Percentiles rank a stretch among this genome's conserved stretches.
Evolutionary conservation across 805 yeast species (phyloP).

Genomic region (Pichia nakasei): DNA sequence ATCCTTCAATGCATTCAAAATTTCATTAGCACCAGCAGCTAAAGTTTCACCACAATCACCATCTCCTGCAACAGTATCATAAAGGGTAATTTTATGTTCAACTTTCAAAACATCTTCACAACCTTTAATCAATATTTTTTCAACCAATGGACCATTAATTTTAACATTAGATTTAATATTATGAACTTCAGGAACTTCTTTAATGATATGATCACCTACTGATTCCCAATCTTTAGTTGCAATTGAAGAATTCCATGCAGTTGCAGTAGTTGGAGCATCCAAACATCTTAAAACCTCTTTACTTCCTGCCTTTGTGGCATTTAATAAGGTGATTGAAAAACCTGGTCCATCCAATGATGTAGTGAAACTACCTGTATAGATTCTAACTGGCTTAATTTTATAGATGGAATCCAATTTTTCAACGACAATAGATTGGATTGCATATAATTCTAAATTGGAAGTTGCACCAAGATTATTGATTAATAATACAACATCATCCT

Average conservation of each 20-base stretch:
- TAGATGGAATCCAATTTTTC: conserved; percentile 44
- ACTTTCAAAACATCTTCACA: conserved; percentile 45
- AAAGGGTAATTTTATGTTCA: conserved; percentile 80
- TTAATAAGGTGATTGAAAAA: conserved; percentile 74
- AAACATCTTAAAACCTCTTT: conserved; percentile 42
- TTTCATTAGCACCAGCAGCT: conserved; percentile 71
- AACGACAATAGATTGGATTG: conserved; percentile 55
- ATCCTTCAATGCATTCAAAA: conserved; percentile 42
- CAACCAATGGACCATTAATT: conserved; percentile 24
- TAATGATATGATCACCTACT: conserved; percentile 14
- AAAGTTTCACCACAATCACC: conserved; percentile 96
- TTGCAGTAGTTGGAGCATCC: conserved; percentile 68
- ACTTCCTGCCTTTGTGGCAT: conserved; percentile 48
- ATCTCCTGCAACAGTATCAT: conserved; percentile 88
- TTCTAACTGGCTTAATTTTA: conserved; percentile 54
- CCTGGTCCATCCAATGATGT: conserved; percentile 92
- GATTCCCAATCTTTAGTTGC: conserved; percentile 18
- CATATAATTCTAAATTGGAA: conserved; percentile 67
- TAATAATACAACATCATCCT: conserved; percentile 58
- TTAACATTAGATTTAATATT: conserved; percentile 17
- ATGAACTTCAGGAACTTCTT: conserved; percentile 19
- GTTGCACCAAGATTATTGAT: conserved; percentile 89
- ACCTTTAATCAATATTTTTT: conserved; percentile 34
- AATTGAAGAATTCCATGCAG: conserved; percentile 64
- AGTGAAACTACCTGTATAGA: conserved; percentile 69